Percentiles rank a stretch among this genome's conserved stretches.
phyloP scores from a whole-genome alignment of 129 eudicot genomes.

The Logfia minima region DNA sequence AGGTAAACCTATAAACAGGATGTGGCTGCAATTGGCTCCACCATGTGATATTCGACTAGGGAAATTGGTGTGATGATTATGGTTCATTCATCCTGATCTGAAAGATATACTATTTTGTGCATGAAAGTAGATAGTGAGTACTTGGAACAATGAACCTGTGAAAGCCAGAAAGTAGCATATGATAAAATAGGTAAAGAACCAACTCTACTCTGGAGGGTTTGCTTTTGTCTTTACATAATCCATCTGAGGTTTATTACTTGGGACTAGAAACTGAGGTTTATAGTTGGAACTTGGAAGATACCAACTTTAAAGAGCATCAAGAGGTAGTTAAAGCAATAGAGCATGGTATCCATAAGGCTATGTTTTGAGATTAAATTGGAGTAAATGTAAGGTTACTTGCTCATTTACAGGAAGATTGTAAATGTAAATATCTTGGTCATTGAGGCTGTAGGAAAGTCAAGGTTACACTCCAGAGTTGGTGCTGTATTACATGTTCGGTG shows the following conservation, averaged over 20 bases:
- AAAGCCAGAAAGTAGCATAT: not conserved
- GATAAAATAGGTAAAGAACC: slow-evolving; percentile 12
- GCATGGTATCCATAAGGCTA: too few relatives aligned
- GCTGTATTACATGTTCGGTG: too few relatives aligned
- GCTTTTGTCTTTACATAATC: not conserved
- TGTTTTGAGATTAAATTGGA: too few relatives aligned
- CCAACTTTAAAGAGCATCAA: not conserved
- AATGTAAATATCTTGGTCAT: too few relatives aligned
- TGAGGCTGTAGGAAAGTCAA: not conserved
- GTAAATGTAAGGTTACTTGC: too few relatives aligned
- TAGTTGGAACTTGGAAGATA: not conserved
- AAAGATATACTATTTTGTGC: not conserved
- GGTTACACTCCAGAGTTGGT: too few relatives aligned
- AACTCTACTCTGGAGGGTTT: not conserved
- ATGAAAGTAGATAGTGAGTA: not conserved
- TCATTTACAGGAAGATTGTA: too few relatives aligned
- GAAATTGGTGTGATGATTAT: not conserved
- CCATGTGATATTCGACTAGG: not conserved
- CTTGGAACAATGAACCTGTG: not conserved
- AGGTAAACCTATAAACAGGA: slow-evolving; percentile 28
- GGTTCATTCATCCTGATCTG: not conserved
- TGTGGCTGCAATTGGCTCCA: slow-evolving; percentile 23
- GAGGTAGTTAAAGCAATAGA: too few relatives aligned
- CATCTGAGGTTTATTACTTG: not conserved
- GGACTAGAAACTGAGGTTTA: too few relatives aligned